phyloP scores from a whole-genome alignment of 129 eudicot genomes.

The Tagetes erecta region DNA sequence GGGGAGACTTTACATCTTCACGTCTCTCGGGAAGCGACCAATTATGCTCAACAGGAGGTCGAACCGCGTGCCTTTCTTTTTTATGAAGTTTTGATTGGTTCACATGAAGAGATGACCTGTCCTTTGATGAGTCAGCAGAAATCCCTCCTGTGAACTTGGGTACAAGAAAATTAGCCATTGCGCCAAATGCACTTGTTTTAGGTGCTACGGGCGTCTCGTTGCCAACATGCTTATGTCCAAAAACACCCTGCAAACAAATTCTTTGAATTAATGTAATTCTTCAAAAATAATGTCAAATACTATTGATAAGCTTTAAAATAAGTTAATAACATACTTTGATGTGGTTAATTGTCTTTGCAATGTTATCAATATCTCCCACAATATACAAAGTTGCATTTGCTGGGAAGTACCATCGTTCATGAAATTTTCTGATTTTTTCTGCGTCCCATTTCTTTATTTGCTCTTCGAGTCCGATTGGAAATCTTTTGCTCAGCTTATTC shows the following conservation, averaged over 20 bases:
- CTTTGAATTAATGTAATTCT: slow-evolving; percentile 14
- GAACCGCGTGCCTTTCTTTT: slow-evolving; percentile 87
- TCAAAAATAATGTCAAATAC: neutral
- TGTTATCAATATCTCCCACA: slow-evolving; percentile 89
- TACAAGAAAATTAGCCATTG: slow-evolving; percentile 94
- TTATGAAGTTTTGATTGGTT: slow-evolving; percentile 59
- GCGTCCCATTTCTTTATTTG: slow-evolving; percentile 99
- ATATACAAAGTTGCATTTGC: slow-evolving; percentile 90
- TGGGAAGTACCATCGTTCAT: slow-evolving; percentile 98
- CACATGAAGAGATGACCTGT: slow-evolving; percentile 47
- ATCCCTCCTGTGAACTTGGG: slow-evolving; percentile 92
- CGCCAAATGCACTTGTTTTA: slow-evolving; percentile 87
- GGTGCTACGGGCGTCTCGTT: slow-evolving; percentile 60
- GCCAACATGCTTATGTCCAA: slow-evolving; percentile 71
- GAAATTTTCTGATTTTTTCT: slow-evolving; percentile 92
- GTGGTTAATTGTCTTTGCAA: slow-evolving; percentile 66
- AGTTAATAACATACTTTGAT: slow-evolving; percentile 60
- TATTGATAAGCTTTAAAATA: neutral
- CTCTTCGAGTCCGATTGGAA: slow-evolving; percentile 96
- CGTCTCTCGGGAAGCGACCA: slow-evolving; percentile 83
- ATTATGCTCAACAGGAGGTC: slow-evolving; percentile 95
- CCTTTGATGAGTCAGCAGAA: slow-evolving; percentile 59
- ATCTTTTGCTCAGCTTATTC: slow-evolving; percentile 92
- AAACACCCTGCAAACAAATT: slow-evolving; percentile 61
- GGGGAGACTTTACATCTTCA: slow-evolving; percentile 54